Evolutionary conservation across 73 alveolate species (phyloP).

Genomic region (Tetrahymena malaccensis): DNA sequence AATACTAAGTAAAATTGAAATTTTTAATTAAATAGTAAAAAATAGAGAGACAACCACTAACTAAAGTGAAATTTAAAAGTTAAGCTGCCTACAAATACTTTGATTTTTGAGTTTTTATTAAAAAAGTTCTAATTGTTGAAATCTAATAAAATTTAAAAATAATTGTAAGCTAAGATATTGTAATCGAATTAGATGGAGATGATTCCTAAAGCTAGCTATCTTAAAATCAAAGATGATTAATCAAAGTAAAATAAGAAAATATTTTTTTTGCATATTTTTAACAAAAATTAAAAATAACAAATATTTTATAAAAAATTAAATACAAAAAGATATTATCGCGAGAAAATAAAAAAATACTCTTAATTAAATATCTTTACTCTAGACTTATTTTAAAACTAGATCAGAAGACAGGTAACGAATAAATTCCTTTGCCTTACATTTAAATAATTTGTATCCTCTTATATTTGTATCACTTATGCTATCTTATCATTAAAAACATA

Average conservation of each 20-base stretch:
- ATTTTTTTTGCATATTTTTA: not conserved
- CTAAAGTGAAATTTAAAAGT: not conserved
- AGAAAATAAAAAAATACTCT: not conserved
- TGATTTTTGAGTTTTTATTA: not conserved
- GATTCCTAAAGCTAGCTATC: not conserved
- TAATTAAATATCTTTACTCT: not conserved
- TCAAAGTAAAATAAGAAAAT: no score
- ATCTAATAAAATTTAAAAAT: no score
- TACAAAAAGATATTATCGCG: not conserved
- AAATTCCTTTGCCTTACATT: not conserved
- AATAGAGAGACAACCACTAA: not conserved
- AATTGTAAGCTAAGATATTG: not conserved
- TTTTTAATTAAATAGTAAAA: not conserved
- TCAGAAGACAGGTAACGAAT: not conserved
- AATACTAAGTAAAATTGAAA: not conserved
- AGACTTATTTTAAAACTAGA: not conserved
- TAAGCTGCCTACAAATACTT: not conserved
- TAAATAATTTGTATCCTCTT: not conserved
- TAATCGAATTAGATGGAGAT: not conserved
- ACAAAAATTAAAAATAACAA: no score
- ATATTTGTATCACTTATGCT: not conserved
- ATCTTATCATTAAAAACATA: not conserved
- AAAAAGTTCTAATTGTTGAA: not conserved
- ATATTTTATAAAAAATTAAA: no score
- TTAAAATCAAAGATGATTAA: no score